Conservation (phyloP, 768 basidiomycete genomes). For the Phylloporus scabripes region DNA sequence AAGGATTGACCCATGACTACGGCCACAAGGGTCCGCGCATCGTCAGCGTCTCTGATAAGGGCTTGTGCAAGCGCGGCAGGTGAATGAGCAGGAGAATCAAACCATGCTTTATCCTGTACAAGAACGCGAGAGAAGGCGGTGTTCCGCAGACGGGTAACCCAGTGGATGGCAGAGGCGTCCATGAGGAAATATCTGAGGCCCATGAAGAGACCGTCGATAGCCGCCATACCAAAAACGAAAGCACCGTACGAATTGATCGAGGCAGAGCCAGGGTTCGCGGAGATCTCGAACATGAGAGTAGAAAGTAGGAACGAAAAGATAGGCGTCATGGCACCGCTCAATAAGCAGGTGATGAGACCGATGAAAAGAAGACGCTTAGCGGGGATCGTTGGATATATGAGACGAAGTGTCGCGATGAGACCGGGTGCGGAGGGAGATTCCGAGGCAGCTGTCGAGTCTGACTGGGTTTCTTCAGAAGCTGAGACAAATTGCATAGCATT, state of each 20-base stretch:
- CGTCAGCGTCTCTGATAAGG: constrained; percentile 86
- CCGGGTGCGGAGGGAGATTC: constrained; percentile 11
- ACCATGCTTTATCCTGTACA: constrained; percentile 81
- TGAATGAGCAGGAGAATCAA: constrained; percentile 62
- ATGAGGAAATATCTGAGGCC: constrained; percentile 78
- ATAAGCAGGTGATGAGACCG: constrained; percentile 63
- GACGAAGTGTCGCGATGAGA: constrained; percentile 40
- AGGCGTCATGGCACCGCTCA: constrained; percentile 83
- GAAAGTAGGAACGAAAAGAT: constrained; percentile 90
- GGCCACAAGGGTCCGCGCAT: constrained; percentile 72
- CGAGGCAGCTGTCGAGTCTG: constrained; percentile 1
- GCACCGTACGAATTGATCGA: constrained; percentile 67
- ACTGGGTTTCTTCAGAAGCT: constrained; percentile 6
- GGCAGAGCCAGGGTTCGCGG: constrained; percentile 60
- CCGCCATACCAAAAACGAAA: constrained; percentile 68
- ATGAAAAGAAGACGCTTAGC: constrained; percentile 62
- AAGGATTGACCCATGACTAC: constrained; percentile 64
- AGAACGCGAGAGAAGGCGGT: constrained; percentile 55
- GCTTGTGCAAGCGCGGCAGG: constrained; percentile 62
- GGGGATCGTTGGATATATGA: constrained; percentile 67
- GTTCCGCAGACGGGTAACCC: constrained; percentile 65
- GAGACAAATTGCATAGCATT: neutral
- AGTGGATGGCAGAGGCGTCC: constrained; percentile 66
- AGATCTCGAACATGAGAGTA: constrained; percentile 69
- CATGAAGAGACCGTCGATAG: constrained; percentile 67